phyloP scores from a whole-genome alignment of 2,329 filamentous ascomycete species.

The Beauveria sp. region DNA sequence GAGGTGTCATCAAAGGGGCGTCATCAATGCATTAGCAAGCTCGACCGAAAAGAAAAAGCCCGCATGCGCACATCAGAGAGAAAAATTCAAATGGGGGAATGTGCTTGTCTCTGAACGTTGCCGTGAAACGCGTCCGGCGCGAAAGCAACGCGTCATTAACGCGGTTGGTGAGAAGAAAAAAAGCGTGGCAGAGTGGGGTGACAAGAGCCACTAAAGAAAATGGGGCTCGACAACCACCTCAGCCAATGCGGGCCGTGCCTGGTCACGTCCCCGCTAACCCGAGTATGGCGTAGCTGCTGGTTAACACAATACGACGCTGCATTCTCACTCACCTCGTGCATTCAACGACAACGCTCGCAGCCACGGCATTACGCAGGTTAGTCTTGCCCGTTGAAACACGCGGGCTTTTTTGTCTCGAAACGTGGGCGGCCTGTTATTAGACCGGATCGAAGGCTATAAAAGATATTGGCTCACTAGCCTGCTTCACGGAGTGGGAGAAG shows the following conservation, averaged over 20 bases:
- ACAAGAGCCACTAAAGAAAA: background rate
- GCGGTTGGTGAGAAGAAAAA: background rate
- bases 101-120: slow-evolving; percentile 1
- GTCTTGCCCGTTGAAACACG: background rate
- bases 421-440: too few relatives aligned
- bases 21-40: background rate
- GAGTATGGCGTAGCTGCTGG: background rate
- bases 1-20: background rate
- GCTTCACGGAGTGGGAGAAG: background rate
- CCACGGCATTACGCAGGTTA: too few relatives aligned
- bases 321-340: too few relatives aligned
- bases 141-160: slow-evolving; percentile 11
- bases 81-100: background rate
- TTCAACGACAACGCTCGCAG: too few relatives aligned
- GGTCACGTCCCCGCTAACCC: background rate
- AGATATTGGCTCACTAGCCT: background rate
- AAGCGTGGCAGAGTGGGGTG: background rate
- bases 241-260: slow-evolving; percentile 9
- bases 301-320: background rate
- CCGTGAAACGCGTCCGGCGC: slow-evolving; percentile 6
- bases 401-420: too few relatives aligned
- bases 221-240: slow-evolving; percentile 3
- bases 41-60: background rate
- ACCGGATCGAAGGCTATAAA: background rate
- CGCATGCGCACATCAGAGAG: background rate